These are phyloP conservation scores for Dichotomocladium elegans DNA, from an alignment of 371 early-diverging fungal genomes.

Conservation along the genomic window DNA sequence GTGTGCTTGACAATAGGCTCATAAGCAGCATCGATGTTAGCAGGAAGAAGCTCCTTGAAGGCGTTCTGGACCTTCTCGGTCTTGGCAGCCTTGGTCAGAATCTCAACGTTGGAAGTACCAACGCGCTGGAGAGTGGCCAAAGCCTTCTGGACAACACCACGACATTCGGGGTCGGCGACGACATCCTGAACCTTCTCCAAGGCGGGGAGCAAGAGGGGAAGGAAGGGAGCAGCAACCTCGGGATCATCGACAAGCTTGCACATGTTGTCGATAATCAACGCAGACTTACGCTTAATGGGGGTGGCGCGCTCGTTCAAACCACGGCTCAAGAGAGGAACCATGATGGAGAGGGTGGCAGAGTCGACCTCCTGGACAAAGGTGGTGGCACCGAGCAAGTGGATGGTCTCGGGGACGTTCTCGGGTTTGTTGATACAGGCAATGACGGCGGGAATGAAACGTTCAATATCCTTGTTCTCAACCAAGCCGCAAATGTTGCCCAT, in stretches of 20 bases:
- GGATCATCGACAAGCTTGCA: constrained; percentile 82
- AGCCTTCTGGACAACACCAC: constrained; percentile 58
- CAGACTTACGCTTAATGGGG: constrained; percentile 72
- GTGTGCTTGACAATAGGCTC: constrained; percentile 35
- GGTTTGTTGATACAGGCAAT: constrained; percentile 64
- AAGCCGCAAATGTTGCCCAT: constrained; percentile 52
- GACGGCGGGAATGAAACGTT: constrained; percentile 59
- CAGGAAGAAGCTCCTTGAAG: constrained; percentile 36
- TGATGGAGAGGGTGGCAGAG: constrained; percentile 76
- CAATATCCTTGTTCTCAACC: constrained; percentile 65
- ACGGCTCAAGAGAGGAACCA: constrained; percentile 76
- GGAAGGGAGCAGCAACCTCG: constrained; percentile 74
- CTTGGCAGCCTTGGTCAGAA: constrained; percentile 41
- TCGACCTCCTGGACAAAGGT: constrained; percentile 80
- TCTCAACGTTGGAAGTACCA: constrained; percentile 24
- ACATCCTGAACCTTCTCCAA: constrained; percentile 72
- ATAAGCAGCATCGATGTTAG: constrained; percentile 22
- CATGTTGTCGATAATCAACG: constrained; percentile 84
- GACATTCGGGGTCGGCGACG: constrained; percentile 80
- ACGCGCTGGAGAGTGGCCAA: constrained; percentile 40
- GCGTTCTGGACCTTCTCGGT: constrained; percentile 36
- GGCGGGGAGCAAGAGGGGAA: constrained; percentile 77
- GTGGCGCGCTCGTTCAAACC: constrained; percentile 66
- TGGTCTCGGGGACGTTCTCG: constrained; percentile 63
- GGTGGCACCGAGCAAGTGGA: constrained; percentile 65